A percentile compares a stretch with the other conserved stretches of the same genome.
Conservation (phyloP, 148 eudicot genomes). For the Heliosperma pusillum region DNA sequence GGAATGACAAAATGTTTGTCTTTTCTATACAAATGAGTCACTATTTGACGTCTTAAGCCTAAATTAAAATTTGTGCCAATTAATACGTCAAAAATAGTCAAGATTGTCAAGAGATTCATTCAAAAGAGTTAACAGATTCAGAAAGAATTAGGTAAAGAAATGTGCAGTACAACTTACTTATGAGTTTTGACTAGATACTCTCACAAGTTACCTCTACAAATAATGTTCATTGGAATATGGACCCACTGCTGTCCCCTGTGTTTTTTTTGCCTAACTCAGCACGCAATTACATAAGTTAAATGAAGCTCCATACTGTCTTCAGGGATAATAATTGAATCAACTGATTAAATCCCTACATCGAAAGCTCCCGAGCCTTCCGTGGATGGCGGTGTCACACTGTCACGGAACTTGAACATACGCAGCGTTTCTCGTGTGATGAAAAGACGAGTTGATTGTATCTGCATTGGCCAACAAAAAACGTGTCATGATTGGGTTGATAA, state of each 20-base stretch:
- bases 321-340: background rate
- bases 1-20: too few relatives aligned
- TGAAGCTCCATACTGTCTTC: too few relatives aligned
- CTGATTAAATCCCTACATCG: background rate
- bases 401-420: background rate
- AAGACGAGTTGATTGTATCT: too few relatives aligned
- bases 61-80: too few relatives aligned
- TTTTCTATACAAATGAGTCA: too few relatives aligned
- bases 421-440: background rate
- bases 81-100: background rate
- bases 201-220: slow-evolving; percentile 4
- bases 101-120: background rate
- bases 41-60: too few relatives aligned
- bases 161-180: too few relatives aligned
- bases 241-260: background rate
- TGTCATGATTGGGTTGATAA: too few relatives aligned
- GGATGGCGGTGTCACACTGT: background rate
- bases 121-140: background rate
- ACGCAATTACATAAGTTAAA: background rate
- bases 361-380: background rate
- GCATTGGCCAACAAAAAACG: too few relatives aligned
- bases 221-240: background rate
- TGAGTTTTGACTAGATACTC: slow-evolving; percentile 13
- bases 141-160: slow-evolving; percentile 5
- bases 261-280: slow-evolving; percentile 10